phyloP scores from a whole-genome alignment of 306 rosid species.

The Lathyrus aphaca region DNA sequence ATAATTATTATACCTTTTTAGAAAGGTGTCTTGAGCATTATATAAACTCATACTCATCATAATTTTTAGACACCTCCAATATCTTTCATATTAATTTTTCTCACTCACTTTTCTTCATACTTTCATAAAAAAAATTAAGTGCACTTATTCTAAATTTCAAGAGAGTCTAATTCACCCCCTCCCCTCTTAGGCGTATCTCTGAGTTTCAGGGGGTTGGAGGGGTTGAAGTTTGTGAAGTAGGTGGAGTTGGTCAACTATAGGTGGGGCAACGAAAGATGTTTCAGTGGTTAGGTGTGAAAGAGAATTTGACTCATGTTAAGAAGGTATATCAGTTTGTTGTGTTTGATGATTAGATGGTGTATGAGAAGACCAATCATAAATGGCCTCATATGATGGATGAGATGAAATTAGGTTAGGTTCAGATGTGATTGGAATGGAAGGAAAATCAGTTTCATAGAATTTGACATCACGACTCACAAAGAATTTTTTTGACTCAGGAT shows the following conservation, averaged over 20 bases:
- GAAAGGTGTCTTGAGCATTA: no score
- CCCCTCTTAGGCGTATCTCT: no score
- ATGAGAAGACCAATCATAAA: neutral
- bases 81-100: no score
- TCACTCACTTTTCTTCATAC: no score
- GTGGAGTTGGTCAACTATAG: neutral
- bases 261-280: neutral
- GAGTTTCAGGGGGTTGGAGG: neutral
- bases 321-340: neutral
- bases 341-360: neutral
- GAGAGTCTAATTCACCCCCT: no score
- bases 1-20: no score
- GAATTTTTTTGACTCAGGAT: neutral
- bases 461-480: slow-evolving; percentile 37
- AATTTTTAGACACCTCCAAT: no score
- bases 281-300: neutral
- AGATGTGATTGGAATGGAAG: neutral
- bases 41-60: no score
- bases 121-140: no score
- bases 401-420: neutral
- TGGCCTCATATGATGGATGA: neutral
- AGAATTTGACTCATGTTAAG: neutral
- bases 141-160: no score
- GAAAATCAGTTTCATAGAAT: neutral
- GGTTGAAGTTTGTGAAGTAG: no score